phyloP scores from a whole-genome alignment of 139 green algal genomes.

The Tetraselmis chui region DNA sequence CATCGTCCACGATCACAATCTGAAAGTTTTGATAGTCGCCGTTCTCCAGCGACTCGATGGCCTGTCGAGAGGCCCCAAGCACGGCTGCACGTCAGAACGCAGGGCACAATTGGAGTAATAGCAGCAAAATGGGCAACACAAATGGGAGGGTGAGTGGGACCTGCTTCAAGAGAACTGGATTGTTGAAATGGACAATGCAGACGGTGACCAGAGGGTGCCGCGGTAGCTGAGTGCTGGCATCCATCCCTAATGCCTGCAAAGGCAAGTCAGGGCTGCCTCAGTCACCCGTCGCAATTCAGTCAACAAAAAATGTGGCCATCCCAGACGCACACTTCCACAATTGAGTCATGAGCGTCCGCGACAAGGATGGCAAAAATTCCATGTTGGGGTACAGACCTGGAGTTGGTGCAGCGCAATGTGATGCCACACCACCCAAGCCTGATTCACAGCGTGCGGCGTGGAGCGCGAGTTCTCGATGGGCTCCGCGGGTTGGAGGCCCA shows the following conservation, averaged over 20 bases:
- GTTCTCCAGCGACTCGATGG: slow-evolving; percentile 13
- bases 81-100: neutral
- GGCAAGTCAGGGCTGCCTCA: too few species aligned
- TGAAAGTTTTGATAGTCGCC: slow-evolving; percentile 19
- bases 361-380: too few species aligned
- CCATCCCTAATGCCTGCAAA: neutral
- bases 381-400: too few species aligned
- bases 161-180: slow-evolving; percentile 20
- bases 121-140: neutral
- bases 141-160: neutral
- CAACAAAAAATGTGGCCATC: too few species aligned
- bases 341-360: too few species aligned
- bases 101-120: too few species aligned
- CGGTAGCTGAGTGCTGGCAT: neutral
- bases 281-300: too few species aligned
- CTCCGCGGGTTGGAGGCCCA: neutral
- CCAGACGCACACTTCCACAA: too few species aligned
- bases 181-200: slow-evolving; percentile 31
- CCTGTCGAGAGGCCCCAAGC: neutral
- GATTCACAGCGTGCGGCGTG: neutral
- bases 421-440: slow-evolving; percentile 21
- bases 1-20: slow-evolving; percentile 22
- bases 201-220: slow-evolving; percentile 21
- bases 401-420: slow-evolving; percentile 14
- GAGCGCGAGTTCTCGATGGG: neutral